Evolutionary conservation across 176 grass and related monocot species (phyloP).

Genomic region (Zea luxurians): DNA sequence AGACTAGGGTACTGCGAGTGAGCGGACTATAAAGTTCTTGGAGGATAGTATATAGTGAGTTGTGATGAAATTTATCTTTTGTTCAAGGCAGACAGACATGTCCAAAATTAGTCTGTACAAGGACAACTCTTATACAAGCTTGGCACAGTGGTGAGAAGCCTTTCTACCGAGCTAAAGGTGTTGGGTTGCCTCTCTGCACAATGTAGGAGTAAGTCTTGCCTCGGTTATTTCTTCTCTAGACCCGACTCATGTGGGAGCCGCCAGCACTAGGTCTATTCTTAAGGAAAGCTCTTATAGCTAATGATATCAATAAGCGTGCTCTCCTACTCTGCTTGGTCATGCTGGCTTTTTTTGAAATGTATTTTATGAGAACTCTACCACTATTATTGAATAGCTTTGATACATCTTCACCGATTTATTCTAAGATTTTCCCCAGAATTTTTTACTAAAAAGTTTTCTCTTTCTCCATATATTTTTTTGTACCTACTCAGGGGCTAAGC

Average conservation of each 20-base stretch:
- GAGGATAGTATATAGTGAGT: not conserved
- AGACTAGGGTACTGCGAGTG: no score
- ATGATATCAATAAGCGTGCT: not conserved
- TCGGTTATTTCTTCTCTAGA: no score
- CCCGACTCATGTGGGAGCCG: no score
- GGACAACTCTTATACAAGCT: not conserved
- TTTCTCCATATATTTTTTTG: not conserved
- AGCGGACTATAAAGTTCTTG: no score
- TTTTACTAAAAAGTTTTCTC: slow-evolving; percentile 18
- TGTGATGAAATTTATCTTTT: not conserved
- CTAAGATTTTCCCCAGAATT: slow-evolving; percentile 2
- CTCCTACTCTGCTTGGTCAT: slow-evolving; percentile 6
- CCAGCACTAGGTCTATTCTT: no score
- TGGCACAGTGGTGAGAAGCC: no score
- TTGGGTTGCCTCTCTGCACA: no score
- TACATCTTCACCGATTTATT: slow-evolving; percentile 6
- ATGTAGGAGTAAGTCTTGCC: no score
- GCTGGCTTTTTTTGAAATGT: slow-evolving; percentile 17
- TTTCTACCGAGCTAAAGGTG: no score
- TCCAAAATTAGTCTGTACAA: slow-evolving; percentile 15
- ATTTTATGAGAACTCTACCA: slow-evolving; percentile 8
- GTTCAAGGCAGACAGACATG: not conserved
- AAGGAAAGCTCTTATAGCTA: not conserved
- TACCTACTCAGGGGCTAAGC: slow-evolving; percentile 62
- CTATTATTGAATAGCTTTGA: slow-evolving; percentile 16